Percentiles rank a stretch among this genome's conserved stretches.
phyloP scores from a whole-genome alignment of 768 basidiomycete genomes.

The Boletellus emodensis region DNA sequence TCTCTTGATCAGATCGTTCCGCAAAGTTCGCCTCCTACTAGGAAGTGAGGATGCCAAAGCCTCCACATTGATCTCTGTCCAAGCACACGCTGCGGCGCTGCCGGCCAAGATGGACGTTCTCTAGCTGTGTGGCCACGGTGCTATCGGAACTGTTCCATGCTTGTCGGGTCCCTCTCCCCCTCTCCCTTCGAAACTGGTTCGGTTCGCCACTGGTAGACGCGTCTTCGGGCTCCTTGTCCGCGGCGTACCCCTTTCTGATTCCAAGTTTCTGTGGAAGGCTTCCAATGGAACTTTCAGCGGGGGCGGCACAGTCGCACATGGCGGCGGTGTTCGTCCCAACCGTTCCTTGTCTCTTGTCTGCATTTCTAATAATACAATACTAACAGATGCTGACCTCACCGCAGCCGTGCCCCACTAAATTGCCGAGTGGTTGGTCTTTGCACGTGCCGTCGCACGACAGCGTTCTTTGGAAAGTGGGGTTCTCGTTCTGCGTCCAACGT shows the following conservation, averaged over 20 bases:
- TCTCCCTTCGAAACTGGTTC: constrained; percentile 6
- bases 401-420: constrained; percentile 2
- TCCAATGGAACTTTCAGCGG: constrained; percentile 21
- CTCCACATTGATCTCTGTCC: constrained; percentile 10
- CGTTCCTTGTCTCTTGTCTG: neutral
- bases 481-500: neutral
- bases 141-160: neutral
- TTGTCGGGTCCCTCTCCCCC: neutral
- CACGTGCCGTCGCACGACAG: neutral
- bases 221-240: neutral
- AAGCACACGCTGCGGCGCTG: neutral
- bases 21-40: neutral
- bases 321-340: neutral
- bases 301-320: neutral
- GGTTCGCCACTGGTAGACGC: neutral
- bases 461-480: constrained; percentile 1
- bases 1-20: constrained; percentile 1
- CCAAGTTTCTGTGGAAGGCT: constrained; percentile 10
- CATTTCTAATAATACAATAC: neutral
- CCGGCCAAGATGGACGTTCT: neutral
- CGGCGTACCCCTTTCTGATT: no score
- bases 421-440: neutral
- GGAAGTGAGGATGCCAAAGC: neutral
- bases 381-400: constrained; percentile 6
- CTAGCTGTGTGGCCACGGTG: neutral